Base-by-base conservation (phyloP, 1,284 basidiomycete species). In the Sporisorium reilianum region DNA sequence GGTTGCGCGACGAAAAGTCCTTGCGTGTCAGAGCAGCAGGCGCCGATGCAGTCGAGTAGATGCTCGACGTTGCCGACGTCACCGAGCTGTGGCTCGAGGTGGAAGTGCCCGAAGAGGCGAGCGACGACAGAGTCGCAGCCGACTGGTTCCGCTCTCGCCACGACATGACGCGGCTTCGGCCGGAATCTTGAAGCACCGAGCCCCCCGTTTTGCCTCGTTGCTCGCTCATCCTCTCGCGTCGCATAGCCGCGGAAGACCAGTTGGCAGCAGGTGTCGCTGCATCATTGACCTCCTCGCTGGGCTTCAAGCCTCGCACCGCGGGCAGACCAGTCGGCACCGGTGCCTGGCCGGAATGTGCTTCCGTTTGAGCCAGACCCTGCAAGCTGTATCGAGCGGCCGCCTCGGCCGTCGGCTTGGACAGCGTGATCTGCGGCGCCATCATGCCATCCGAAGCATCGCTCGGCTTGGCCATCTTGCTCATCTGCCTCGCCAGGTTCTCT, bases 121-220 rank as follows among this genome's bases (percentile, higher is more conserved):
- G 34, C 18, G 72, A 75, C 2, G 66, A 66, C 12, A 77, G 25
- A 5, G 75, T 74, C 5, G 66, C 70, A 30, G 52, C 65, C 2
- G 76, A 78, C 23, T 62, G 72, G 36, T 79, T 79, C 0, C 72
- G 74, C 32, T 79, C 78, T 9, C 78, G 51, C 78, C 78, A 79
- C 30, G 73, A 75, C 55, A 73, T 68, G 52, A 74, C 63, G 8
- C 61, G 56, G 59, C 66, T 67, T 16, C 64, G 51, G 18, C 71
- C 67, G 20, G 77, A 63, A 41, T 77, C 71, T 44, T 64, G 58
- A 5, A 73, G 52, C 14, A 51, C 34, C 3, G 45, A 45, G 9
- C n/a, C 20, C 16, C 65, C 64, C 2, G 50, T 54, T 51, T 67
- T 78, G 58, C 32, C 8, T 3, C 64, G 76, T 18, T 71, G 61